Evolutionary conservation across 1,284 basidiomycete genomes (phyloP).

Genomic region (Xanthoconium separans): DNA sequence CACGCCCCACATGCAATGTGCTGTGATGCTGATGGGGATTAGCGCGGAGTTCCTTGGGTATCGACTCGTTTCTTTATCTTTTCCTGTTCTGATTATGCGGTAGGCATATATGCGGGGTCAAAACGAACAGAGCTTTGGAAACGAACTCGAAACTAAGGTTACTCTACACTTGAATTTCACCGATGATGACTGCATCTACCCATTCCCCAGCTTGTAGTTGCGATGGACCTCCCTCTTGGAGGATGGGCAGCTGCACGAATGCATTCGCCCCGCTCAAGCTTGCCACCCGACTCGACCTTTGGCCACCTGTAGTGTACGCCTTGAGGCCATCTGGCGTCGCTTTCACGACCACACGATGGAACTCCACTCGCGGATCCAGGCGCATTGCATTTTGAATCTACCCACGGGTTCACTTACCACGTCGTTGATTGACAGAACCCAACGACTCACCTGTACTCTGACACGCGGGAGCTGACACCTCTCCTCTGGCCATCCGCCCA

Average conservation of each 20-base stretch:
- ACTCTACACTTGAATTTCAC: slow-evolving; percentile 52
- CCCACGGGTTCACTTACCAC: neutral
- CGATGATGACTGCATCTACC: slow-evolving; percentile 62
- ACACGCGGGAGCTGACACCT: slow-evolving; percentile 64
- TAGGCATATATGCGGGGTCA: too few species aligned
- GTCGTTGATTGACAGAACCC: too few species aligned
- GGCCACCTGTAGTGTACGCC: slow-evolving; percentile 82
- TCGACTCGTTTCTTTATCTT: too few species aligned
- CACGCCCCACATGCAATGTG: too few species aligned
- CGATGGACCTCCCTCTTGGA: slow-evolving; percentile 38
- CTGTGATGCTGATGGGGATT: too few species aligned
- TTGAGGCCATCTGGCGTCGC: slow-evolving; percentile 47
- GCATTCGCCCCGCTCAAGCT: slow-evolving; percentile 80
- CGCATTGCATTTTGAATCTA: slow-evolving; percentile 61
- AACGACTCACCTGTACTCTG: slow-evolving; percentile 42
- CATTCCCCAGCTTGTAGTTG: slow-evolving; percentile 36
- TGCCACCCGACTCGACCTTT: slow-evolving; percentile 76
- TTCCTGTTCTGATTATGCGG: too few species aligned
- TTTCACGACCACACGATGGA: slow-evolving; percentile 72
- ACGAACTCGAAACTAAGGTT: neutral
- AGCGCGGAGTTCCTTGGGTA: too few species aligned
- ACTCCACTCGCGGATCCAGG: slow-evolving; percentile 76
- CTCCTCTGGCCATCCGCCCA: slow-evolving; percentile 65
- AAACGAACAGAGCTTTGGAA: too few species aligned
- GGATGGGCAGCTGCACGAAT: slow-evolving; percentile 65